Evolutionary conservation across 352 stramenopile species (phyloP).

Genomic region (Thraustochytrium aureum): DNA sequence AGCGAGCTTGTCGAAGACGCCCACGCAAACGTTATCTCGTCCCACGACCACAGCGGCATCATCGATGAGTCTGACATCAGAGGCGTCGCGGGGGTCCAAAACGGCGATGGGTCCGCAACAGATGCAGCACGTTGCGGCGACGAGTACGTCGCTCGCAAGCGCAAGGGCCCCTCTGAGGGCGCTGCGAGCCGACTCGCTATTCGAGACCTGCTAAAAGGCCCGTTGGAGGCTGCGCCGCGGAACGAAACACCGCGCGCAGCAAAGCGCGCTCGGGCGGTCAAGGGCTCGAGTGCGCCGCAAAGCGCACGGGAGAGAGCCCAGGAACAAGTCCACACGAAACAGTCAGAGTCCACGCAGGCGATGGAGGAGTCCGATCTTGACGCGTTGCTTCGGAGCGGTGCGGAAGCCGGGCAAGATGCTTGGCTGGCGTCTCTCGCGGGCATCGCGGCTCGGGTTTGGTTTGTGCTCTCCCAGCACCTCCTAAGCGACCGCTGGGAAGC

Average conservation of each 20-base stretch:
- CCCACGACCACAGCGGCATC: background rate
- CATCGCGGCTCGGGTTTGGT: background rate
- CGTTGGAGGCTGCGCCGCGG: background rate
- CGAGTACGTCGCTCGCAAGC: background rate
- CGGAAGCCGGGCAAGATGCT: background rate
- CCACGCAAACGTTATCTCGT: background rate
- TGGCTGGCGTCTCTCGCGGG: background rate
- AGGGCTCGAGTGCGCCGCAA: no score
- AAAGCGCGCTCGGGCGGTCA: background rate
- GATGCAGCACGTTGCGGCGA: background rate
- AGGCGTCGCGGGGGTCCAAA: background rate
- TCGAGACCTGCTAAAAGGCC: background rate
- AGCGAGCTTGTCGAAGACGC: background rate
- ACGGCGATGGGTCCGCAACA: no score
- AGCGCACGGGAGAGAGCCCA: background rate
- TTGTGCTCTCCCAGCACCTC: conserved; percentile 26
- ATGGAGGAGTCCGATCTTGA: background rate
- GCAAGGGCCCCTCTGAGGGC: no score
- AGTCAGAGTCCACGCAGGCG: background rate
- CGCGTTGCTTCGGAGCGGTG: no score
- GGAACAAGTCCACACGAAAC: background rate
- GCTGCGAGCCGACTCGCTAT: background rate
- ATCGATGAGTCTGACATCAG: background rate
- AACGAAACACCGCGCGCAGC: background rate
- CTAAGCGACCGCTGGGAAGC: conserved; percentile 48